phyloP scores from a whole-genome alignment of 139 green algal genomes.

The Choricystis sp. region DNA sequence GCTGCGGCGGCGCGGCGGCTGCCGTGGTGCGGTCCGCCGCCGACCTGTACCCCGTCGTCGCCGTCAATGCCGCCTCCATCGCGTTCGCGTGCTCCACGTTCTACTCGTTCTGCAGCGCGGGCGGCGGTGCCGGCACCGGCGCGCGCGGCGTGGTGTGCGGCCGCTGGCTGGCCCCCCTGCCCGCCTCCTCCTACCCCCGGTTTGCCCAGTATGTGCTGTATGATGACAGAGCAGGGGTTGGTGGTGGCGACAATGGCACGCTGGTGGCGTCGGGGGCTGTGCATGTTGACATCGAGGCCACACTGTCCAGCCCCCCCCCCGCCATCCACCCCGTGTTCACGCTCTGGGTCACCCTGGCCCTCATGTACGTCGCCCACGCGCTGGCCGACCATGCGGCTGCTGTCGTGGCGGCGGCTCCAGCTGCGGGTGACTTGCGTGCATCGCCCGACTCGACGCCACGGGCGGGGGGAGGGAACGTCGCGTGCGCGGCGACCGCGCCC shows the following conservation, averaged over 20 bases:
- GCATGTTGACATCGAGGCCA: not conserved
- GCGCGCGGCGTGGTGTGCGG: conserved; percentile 30
- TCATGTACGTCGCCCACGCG: conserved; percentile 39
- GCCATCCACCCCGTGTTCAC: conserved; percentile 60
- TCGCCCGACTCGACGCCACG: not conserved
- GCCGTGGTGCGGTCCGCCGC: conserved; percentile 14
- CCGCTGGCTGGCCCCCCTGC: conserved; percentile 54
- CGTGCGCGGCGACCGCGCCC: too few relatives aligned
- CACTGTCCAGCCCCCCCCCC: not conserved
- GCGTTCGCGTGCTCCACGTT: conserved; percentile 39
- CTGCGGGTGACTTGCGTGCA: not conserved
- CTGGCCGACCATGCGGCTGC: conserved; percentile 6
- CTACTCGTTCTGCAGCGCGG: conserved; percentile 60
- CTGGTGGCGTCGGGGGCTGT: not conserved
- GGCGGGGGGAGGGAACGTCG: not conserved
- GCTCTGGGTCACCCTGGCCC: conserved; percentile 66
- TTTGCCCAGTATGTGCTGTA: conserved; percentile 63
- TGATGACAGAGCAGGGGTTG: conserved; percentile 7
- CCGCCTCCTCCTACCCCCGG: conserved; percentile 31
- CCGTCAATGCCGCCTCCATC: conserved; percentile 40
- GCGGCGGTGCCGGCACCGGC: not conserved
- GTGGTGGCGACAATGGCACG: not conserved
- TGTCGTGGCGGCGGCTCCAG: not conserved
- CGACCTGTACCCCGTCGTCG: conserved; percentile 6
- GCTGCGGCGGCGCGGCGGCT: too few relatives aligned